phyloP scores from a whole-genome alignment of 306 rosid species.

The Lathyrus tuberosus region DNA sequence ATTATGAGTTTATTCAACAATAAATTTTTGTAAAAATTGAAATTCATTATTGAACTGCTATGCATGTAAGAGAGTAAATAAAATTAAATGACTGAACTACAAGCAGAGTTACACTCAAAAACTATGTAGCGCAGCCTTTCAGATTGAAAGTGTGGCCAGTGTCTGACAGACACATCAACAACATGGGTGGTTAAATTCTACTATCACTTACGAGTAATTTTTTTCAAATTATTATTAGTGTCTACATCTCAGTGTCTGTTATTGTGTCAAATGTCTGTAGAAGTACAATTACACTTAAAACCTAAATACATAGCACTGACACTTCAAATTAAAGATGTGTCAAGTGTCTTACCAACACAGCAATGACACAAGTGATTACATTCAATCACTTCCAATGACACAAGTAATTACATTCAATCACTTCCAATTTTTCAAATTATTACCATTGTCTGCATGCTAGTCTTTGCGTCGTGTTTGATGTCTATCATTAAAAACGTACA shows the following conservation, averaged over 20 bases:
- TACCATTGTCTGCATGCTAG: too few species aligned
- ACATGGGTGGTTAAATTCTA: not conserved
- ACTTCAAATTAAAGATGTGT: not conserved
- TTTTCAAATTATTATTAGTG: not conserved
- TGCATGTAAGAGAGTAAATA: not conserved
- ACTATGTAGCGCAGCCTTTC: not conserved
- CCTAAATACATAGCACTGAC: not conserved
- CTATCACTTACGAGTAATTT: too few species aligned
- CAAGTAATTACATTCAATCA: too few species aligned
- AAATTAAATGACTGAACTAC: slow-evolving; percentile 6
- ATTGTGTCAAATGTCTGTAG: not conserved
- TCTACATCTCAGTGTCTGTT: not conserved
- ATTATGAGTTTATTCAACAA: too few species aligned
- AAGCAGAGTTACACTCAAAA: not conserved
- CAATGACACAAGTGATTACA: too few species aligned
- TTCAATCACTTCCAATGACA: too few species aligned
- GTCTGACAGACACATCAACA: not conserved
- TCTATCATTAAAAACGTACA: too few species aligned
- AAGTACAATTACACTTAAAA: not conserved
- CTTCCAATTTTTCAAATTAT: too few species aligned
- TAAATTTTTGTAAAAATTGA: too few species aligned
- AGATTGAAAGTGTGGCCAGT: not conserved
- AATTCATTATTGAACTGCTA: not conserved
- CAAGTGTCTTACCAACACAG: not conserved
- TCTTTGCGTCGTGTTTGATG: too few species aligned